Evolutionary conservation across 352 stramenopile genomes (phyloP).

Genomic region (Nannochloropsis limnetica): DNA sequence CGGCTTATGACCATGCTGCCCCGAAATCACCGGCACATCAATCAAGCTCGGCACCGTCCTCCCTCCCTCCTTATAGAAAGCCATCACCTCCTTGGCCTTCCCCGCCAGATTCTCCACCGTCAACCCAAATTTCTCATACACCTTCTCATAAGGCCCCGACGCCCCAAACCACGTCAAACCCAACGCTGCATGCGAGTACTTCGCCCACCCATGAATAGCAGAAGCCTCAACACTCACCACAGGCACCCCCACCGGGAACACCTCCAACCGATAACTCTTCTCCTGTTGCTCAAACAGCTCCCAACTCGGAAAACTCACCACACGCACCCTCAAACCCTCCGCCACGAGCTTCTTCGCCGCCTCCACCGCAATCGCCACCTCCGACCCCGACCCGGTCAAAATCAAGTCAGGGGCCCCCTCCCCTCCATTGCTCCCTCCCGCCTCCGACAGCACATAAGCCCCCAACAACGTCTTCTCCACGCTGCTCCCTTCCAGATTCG

Average conservation of each 20-base stretch:
- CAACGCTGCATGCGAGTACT: slow-evolving; percentile 86
- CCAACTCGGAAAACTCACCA: slow-evolving; percentile 94
- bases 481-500: slow-evolving; percentile 74
- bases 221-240: slow-evolving; percentile 89
- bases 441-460: slow-evolving; percentile 67
- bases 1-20: not conserved
- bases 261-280: slow-evolving; percentile 78
- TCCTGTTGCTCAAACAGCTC: slow-evolving; percentile 93
- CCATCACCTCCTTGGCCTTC: slow-evolving; percentile 42
- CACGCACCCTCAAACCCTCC: slow-evolving; percentile 68
- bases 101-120: slow-evolving; percentile 76
- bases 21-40: slow-evolving; percentile 27
- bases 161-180: slow-evolving; percentile 61
- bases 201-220: slow-evolving; percentile 81
- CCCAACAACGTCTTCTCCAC: slow-evolving; percentile 77
- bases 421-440: slow-evolving; percentile 52
- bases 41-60: slow-evolving; percentile 35
- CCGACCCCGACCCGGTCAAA: slow-evolving; percentile 78
- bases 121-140: slow-evolving; percentile 89
- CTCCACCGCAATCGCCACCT: slow-evolving; percentile 86
- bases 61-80: slow-evolving; percentile 45
- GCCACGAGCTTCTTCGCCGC: slow-evolving; percentile 74
- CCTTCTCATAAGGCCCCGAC: slow-evolving; percentile 64
- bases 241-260: slow-evolving; percentile 86
- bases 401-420: slow-evolving; percentile 75